These are phyloP conservation scores for Paracamarosporium sp. DNA, from an alignment of 2,329 filamentous ascomycete genomes.

Conservation along the genomic window DNA sequence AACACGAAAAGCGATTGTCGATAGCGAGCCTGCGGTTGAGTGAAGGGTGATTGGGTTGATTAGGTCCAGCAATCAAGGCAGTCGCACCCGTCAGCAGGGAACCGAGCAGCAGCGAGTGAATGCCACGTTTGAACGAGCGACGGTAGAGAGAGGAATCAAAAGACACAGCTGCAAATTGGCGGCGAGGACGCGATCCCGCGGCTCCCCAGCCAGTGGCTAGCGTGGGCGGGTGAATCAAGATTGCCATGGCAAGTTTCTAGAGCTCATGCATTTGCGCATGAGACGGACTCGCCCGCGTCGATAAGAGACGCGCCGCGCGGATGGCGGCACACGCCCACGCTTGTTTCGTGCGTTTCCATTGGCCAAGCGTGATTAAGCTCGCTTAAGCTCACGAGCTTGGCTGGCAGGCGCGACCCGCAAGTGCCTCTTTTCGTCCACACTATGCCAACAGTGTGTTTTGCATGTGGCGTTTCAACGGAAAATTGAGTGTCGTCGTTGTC, in stretches of 20 bases:
- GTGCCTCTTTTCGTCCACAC: not conserved
- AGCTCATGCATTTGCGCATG: not conserved
- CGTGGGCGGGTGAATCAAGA: slow-evolving; percentile 5
- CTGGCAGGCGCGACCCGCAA: not conserved
- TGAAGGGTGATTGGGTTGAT: not conserved
- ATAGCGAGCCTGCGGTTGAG: not conserved
- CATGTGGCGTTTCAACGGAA: not conserved
- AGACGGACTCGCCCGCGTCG: not conserved
- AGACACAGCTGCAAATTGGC: not conserved
- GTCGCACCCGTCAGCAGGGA: not conserved
- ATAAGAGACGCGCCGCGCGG: slow-evolving; percentile 5
- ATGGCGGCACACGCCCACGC: not conserved
- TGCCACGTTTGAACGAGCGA: not conserved
- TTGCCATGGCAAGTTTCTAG: slow-evolving; percentile 3
- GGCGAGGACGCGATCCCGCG: not conserved
- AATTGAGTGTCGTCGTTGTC: not conserved
- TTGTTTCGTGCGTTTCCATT: not conserved
- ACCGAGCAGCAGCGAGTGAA: slow-evolving; percentile 1
- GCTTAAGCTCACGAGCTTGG: not conserved
- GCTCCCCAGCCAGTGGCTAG: not conserved
- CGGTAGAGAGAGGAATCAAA: not conserved
- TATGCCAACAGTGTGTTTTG: not conserved
- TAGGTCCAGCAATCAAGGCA: not conserved
- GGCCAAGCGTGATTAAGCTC: not conserved
- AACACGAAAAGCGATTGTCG: not conserved